Evolutionary conservation across 2,329 filamentous ascomycete species (phyloP), one percentile per base, ranked within the genome.

Genomic region (Sclerotinia subarctica): DNA sequence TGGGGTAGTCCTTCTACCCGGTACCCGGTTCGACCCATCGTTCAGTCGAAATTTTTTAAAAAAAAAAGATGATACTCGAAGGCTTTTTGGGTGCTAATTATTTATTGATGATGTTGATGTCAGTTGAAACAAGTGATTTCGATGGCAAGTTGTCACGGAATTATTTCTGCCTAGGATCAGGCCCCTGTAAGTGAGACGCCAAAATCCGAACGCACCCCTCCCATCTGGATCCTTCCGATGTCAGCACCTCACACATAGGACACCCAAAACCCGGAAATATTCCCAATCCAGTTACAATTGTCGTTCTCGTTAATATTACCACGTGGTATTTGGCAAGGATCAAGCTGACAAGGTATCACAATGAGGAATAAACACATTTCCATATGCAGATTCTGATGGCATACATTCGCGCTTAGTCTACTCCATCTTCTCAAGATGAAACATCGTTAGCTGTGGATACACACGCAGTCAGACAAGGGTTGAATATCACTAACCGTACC

Each of bases 11-110:
- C 59, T 24, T 67, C 65, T 38, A 67, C 65, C 17, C 65, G 57
- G 24, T 67, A 67, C 26, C 57, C 65, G 11, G 65, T 67, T 24
- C 65, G 65, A 35, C 58, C 65, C 65, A 67, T 67, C 42, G 38
- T 42, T 42, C 38, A 5, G 38, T 42, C 38, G 38, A 42, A 1
- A 17, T 42, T 42, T 17, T 19, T 52, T 38, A 0, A 59, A 21
- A 10, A 19, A 15, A 11, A 21, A 29, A 29, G n/a, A 21, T 35
- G 35, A 35, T 35, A 51, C 19, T 5, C 17, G 49, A 42, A 44
- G 6, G 24, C 3, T 29, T 7, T 15, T 26, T 38, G 19, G 21
- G 32, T 24, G 21, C 21, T 42, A 24, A 38, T 2, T n/a, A 26
- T 32, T 32, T 7, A 32, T 49, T 19, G 13, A 26, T 17, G 38